Percentiles rank a stretch among this genome's conserved stretches.
Conservation (phyloP, 768 basidiomycete species). For the Leucocoprinus leucothites region DNA sequence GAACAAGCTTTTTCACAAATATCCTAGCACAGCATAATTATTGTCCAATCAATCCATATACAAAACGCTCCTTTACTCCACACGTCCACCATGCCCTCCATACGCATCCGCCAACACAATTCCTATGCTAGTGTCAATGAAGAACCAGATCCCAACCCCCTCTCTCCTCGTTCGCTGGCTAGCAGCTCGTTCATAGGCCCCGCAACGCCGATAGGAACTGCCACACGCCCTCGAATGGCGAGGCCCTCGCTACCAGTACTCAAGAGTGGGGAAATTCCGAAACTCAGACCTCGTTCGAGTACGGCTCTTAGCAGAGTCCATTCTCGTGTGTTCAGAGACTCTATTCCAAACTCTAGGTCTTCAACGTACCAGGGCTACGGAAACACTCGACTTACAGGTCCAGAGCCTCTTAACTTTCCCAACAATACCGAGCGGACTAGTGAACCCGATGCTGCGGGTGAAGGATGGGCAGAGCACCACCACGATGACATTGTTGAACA, state of each 20-base stretch:
- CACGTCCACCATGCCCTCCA: constrained; percentile 12
- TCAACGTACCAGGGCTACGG: background rate
- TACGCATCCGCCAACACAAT: constrained; percentile 6
- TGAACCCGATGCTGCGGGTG: background rate
- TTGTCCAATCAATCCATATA: background rate
- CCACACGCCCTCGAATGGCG: background rate
- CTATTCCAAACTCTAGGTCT: background rate
- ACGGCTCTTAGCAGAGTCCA: constrained; percentile 6
- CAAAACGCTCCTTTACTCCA: background rate
- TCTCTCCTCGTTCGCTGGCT: background rate
- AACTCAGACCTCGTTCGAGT: background rate
- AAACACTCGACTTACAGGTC: constrained; percentile 3
- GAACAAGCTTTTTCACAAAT: too few species aligned
- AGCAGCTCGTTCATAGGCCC: background rate
- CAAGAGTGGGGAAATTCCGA: background rate
- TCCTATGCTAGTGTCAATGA: constrained; percentile 7
- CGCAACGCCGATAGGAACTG: background rate
- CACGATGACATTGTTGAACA: constrained; percentile 83
- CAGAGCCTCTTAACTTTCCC: background rate
- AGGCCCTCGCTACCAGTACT: background rate
- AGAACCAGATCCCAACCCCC: background rate
- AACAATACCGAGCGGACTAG: background rate
- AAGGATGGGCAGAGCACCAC: constrained; percentile 38
- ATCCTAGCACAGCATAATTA: too few species aligned
- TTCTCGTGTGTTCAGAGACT: constrained; percentile 10